Evolutionary conservation across 805 yeast genomes (phyloP).

Genomic region (Jamesozyma spencerorum): DNA sequence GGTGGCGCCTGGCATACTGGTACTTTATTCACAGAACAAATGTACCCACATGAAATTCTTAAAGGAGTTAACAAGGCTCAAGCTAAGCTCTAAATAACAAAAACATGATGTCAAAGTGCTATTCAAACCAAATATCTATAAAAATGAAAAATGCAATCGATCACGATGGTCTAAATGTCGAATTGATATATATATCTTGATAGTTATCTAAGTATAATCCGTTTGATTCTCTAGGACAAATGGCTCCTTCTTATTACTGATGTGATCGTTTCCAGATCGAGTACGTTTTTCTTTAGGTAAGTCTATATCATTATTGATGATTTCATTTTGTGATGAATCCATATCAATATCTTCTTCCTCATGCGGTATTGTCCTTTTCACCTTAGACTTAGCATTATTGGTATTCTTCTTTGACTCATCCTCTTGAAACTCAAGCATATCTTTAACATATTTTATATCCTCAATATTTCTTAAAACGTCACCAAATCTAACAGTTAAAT

Average conservation of each 20-base stretch:
- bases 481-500: constrained; percentile 26
- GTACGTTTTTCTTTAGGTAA: constrained; percentile 1
- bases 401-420: background rate
- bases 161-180: too few relatives aligned
- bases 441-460: constrained; percentile 24
- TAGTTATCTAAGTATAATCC: too few relatives aligned
- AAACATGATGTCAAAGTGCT: too few relatives aligned
- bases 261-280: constrained; percentile 3
- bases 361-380: too few relatives aligned
- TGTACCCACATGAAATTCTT: constrained; percentile 38
- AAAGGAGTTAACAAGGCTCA: constrained; percentile 20
- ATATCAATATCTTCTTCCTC: constrained; percentile 3
- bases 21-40: constrained; percentile 26
- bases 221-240: too few relatives aligned
- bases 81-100: constrained; percentile 29
- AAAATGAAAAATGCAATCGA: too few relatives aligned
- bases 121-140: too few relatives aligned
- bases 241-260: too few relatives aligned
- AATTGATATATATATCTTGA: too few relatives aligned
- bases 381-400: too few relatives aligned
- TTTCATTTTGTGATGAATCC: background rate
- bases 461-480: constrained; percentile 26
- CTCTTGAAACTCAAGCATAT: constrained; percentile 7
- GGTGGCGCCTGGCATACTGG: constrained; percentile 89
- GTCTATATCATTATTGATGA: background rate